phyloP scores from a whole-genome alignment of 2,329 filamentous ascomycete genomes.

The Verticillium klebahnii region DNA sequence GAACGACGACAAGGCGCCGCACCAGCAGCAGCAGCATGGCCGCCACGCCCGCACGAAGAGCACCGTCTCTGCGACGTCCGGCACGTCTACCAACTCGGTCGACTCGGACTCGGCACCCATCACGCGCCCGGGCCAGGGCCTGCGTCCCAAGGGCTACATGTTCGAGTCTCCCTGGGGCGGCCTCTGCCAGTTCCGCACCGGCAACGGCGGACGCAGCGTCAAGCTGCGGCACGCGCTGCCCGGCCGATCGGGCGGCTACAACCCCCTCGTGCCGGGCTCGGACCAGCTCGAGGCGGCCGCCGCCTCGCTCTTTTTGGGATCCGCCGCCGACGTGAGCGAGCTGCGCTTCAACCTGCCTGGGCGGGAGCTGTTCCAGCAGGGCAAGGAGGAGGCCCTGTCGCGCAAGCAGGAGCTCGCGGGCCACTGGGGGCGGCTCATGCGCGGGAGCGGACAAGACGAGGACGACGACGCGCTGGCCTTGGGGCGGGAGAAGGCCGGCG shows the following conservation, averaged over 20 bases:
- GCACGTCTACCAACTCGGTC: conserved; percentile 18
- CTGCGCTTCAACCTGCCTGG: conserved; percentile 84
- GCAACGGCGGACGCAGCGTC: conserved; percentile 67
- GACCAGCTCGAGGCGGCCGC: conserved; percentile 24
- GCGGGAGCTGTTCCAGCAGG: conserved; percentile 38
- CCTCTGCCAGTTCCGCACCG: conserved; percentile 79
- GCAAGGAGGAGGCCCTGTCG: conserved; percentile 23
- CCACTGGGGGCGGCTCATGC: conserved; percentile 4
- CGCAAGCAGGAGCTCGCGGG: conserved; percentile 12
- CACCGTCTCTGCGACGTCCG: conserved; percentile 10
- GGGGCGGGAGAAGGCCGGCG: conserved; percentile 78
- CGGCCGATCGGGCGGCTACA: neutral
- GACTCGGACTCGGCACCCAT: conserved; percentile 29
- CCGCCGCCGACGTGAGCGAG: conserved; percentile 62
- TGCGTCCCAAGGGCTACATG: conserved; percentile 62
- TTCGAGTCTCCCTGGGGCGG: conserved; percentile 87
- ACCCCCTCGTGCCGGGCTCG: neutral
- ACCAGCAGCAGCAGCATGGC: conserved; percentile 6
- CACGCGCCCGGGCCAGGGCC: conserved; percentile 39
- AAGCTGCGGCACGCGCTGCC: conserved; percentile 70
- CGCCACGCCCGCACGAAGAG: conserved; percentile 23
- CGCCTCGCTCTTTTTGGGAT: conserved; percentile 18
- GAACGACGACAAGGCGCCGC: conserved; percentile 5
- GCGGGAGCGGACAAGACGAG: conserved; percentile 21
- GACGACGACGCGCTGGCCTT: conserved; percentile 55